These are phyloP conservation scores for Fusarium beomiforme DNA, from an alignment of 2,329 filamentous ascomycete genomes.

Conservation along the genomic window DNA sequence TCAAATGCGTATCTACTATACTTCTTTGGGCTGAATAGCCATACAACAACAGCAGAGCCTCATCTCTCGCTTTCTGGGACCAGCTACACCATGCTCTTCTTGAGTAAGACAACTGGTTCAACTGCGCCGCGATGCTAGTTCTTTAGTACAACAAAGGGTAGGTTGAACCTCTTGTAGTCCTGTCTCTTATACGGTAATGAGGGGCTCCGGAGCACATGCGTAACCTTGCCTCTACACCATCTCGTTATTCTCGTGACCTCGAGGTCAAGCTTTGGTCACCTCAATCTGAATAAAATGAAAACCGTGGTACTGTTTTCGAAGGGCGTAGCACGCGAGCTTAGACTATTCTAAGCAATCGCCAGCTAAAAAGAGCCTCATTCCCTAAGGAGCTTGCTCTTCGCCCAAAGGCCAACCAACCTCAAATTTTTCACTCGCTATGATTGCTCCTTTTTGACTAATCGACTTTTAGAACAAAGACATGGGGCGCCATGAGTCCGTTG, in stretches of 20 bases:
- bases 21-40: background rate
- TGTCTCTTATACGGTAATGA: background rate
- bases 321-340: background rate
- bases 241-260: constrained; percentile 1
- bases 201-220: background rate
- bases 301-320: background rate
- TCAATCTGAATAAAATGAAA: too few relatives aligned
- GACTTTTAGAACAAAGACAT: background rate
- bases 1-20: background rate
- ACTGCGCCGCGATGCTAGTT: background rate
- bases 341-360: background rate
- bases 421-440: background rate
- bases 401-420: background rate
- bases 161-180: background rate
- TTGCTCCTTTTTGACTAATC: background rate
- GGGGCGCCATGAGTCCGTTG: background rate
- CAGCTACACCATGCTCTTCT: background rate
- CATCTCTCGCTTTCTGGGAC: background rate
- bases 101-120: background rate
- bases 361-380: constrained; percentile 9
- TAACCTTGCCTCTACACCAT: constrained; percentile 6
- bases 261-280: background rate
- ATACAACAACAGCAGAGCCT: background rate
- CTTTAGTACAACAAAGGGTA: background rate
- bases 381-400: background rate